Evolutionary conservation across 345 rosid species (phyloP).

Genomic region (Brassica juncea): DNA sequence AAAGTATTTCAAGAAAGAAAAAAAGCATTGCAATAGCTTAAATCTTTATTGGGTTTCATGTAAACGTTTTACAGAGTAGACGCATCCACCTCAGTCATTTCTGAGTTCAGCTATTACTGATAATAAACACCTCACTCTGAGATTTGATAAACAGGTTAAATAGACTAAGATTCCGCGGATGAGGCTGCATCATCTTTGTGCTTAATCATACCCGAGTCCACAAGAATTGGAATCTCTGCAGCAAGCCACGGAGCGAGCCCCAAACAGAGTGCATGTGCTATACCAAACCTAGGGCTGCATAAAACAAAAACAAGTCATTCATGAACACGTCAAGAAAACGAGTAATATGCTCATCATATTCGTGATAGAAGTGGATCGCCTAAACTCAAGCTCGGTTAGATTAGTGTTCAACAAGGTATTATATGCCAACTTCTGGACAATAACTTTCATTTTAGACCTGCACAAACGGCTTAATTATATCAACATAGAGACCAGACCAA

Average conservation of each 20-base stretch:
- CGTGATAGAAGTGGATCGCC: neutral
- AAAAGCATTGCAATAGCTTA: slow-evolving; percentile 27
- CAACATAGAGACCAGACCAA: neutral
- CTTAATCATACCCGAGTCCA: slow-evolving; percentile 95
- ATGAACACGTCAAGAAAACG: slow-evolving; percentile 12
- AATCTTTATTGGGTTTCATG: slow-evolving; percentile 32
- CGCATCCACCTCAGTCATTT: slow-evolving; percentile 1
- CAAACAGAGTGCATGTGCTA: slow-evolving; percentile 96
- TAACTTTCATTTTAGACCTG: neutral
- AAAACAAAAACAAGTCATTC: slow-evolving; percentile 4
- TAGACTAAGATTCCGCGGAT: slow-evolving; percentile 54
- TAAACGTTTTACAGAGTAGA: slow-evolving; percentile 17
- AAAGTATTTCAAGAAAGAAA: neutral
- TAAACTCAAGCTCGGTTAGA: neutral
- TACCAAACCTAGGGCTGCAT: slow-evolving; percentile 88
- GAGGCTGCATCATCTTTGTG: slow-evolving; percentile 88
- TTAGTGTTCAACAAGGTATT: neutral
- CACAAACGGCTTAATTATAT: neutral
- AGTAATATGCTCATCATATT: neutral
- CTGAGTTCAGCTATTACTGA: slow-evolving; percentile 30
- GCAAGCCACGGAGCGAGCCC: slow-evolving; percentile 99
- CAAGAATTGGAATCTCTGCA: slow-evolving; percentile 93
- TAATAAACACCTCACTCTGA: slow-evolving; percentile 29
- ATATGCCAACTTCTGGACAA: neutral
- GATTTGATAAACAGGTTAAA: slow-evolving; percentile 14